Evolutionary conservation across 129 eudicot genomes (phyloP).

Genomic region (Lactuca saligna): DNA sequence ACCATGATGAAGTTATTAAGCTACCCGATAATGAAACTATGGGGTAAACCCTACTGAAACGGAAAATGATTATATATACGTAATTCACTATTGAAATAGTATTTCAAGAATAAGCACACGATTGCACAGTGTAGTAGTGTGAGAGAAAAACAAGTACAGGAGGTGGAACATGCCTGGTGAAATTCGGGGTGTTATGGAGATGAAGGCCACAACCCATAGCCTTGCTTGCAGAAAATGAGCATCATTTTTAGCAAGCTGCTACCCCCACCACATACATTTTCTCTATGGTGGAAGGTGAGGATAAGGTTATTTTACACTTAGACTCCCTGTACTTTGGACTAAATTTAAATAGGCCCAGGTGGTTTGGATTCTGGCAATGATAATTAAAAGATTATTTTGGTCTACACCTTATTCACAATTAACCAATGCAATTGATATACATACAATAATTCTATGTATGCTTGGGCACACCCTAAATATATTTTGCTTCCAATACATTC

Average conservation of each 20-base stretch:
- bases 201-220: slow-evolving; percentile 29
- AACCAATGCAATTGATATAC: too few species aligned
- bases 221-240: slow-evolving; percentile 34
- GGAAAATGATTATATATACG: too few species aligned
- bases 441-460: too few species aligned
- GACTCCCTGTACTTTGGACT: slow-evolving; percentile 8
- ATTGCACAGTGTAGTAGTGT: neutral
- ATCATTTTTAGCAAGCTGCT: slow-evolving; percentile 34
- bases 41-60: slow-evolving; percentile 37
- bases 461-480: too few species aligned
- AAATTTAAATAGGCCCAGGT: neutral
- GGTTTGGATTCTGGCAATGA: neutral
- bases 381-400: too few species aligned
- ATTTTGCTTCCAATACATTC: too few species aligned
- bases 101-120: neutral
- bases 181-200: slow-evolving; percentile 30
- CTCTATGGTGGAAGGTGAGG: slow-evolving; percentile 22
- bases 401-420: too few species aligned
- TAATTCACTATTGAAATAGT: neutral
- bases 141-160: neutral
- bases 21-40: slow-evolving; percentile 26
- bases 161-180: slow-evolving; percentile 37
- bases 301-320: slow-evolving; percentile 29
- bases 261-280: slow-evolving; percentile 25
- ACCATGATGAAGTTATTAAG: slow-evolving; percentile 26